Evolutionary conservation across 768 basidiomycete genomes (phyloP).

Genomic region (Cantharellus anzutake): DNA sequence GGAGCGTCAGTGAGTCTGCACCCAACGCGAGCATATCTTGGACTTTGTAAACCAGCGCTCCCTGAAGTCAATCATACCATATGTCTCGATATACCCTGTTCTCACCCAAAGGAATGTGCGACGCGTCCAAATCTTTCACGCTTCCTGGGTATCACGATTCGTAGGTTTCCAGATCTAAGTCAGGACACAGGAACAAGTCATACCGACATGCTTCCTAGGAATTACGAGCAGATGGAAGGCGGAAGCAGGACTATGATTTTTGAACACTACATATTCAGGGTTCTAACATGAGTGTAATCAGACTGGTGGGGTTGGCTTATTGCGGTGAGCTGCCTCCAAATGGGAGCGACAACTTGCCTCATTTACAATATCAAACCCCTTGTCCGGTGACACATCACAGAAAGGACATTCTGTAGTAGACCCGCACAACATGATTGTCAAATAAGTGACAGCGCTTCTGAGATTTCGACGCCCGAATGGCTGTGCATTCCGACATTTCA

Average conservation of each 20-base stretch:
- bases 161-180: not conserved
- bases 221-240: constrained; percentile 21
- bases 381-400: not conserved
- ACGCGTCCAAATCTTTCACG: constrained; percentile 26
- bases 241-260: constrained; percentile 20
- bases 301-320: too few relatives aligned
- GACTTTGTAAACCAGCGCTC: constrained; percentile 17
- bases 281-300: constrained; percentile 12
- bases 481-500: too few relatives aligned
- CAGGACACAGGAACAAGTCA: not conserved
- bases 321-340: too few relatives aligned
- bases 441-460: too few relatives aligned
- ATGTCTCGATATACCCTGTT: constrained; percentile 1
- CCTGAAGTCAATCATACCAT: too few relatives aligned
- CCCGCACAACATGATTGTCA: not conserved
- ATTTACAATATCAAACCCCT: not conserved
- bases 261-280: constrained; percentile 17
- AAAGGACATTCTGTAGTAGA: not conserved
- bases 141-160: constrained; percentile 20
- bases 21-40: constrained; percentile 33
- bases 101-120: constrained; percentile 33
- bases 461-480: too few relatives aligned
- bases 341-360: not conserved
- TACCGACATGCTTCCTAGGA: constrained; percentile 21
- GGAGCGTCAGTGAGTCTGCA: constrained; percentile 28